Percentiles rank a stretch among this genome's conserved stretches.
These are phyloP conservation scores for Stagonosporopsis cucurbitacearum DNA, from an alignment of 2,329 filamentous ascomycete species.

Conservation along the genomic window DNA sequence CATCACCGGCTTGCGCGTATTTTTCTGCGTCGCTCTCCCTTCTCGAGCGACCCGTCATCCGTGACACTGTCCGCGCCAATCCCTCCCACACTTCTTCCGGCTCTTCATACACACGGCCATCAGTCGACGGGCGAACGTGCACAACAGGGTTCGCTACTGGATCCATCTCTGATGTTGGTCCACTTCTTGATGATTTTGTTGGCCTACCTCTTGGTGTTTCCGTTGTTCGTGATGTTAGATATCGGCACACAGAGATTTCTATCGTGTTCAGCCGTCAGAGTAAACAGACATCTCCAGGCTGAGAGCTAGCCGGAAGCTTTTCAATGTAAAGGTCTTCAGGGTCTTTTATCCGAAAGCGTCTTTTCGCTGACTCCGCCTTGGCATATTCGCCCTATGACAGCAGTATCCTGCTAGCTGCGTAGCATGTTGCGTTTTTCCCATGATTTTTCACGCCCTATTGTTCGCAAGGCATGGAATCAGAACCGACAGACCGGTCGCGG, in stretches of 20 bases:
- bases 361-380: conserved; percentile 11
- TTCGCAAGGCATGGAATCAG: conserved; percentile 6
- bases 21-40: conserved; percentile 20
- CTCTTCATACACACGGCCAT: conserved; percentile 12
- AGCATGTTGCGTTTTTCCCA: conserved; percentile 1
- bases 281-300: too few relatives aligned
- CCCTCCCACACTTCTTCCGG: conserved; percentile 30
- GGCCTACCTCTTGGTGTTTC: not conserved
- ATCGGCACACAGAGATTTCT: not conserved
- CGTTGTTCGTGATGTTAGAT: not conserved
- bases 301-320: not conserved
- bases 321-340: not conserved
- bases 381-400: not conserved
- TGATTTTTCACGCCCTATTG: conserved; percentile 2
- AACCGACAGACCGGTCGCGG: conserved; percentile 2
- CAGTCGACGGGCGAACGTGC: conserved; percentile 29
- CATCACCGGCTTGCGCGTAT: not conserved
- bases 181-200: not conserved
- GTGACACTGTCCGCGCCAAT: conserved; percentile 28
- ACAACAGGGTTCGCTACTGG: conserved; percentile 35
- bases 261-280: not conserved
- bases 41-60: conserved; percentile 29
- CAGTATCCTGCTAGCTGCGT: not conserved
- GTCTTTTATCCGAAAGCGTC: conserved; percentile 12
- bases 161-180: conserved; percentile 30